Evolutionary conservation across 1,139 yeast species (phyloP).

Genomic region (Suhomyces bribrorum): DNA sequence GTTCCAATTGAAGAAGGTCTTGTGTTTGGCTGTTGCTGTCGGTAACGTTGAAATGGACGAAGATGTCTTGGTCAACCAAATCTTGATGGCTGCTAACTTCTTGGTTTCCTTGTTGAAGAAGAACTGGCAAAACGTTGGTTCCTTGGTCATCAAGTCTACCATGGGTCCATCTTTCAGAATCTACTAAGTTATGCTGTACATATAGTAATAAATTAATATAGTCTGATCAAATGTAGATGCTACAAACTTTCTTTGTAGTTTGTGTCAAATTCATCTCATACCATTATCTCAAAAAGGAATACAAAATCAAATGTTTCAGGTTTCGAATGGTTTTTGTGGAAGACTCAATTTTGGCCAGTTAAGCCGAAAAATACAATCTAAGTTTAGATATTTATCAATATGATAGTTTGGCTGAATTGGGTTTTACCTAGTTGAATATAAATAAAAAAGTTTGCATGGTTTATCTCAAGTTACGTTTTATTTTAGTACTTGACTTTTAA

Average conservation of each 20-base stretch:
- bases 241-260: too few species aligned
- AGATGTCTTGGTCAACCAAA: constrained; percentile 94
- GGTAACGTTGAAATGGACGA: constrained; percentile 99
- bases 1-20: constrained; percentile 99
- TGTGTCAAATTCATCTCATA: too few species aligned
- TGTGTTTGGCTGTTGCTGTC: constrained; percentile 90
- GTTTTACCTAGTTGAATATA: too few species aligned
- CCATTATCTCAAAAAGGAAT: too few species aligned
- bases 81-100: constrained; percentile 99
- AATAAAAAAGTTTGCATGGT: too few species aligned
- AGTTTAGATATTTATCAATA: constrained; percentile 5
- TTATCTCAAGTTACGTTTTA: too few species aligned
- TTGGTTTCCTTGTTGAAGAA: constrained; percentile 99
- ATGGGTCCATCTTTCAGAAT: constrained; percentile 99
- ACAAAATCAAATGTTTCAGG: too few species aligned
- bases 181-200: constrained; percentile 59
- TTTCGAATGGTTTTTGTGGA: neutral
- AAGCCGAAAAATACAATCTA: neutral
- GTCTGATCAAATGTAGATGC: constrained; percentile 2
- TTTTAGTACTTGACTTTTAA: too few species aligned
- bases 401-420: too few species aligned
- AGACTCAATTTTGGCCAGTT: neutral
- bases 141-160: constrained; percentile 97
- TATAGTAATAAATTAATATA: constrained; percentile 7
- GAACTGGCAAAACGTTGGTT: constrained; percentile 99